A percentile compares a stretch with the other conserved stretches of the same genome.
These are phyloP conservation scores for Echeveria elegans DNA, from an alignment of 164 flowering plant genomes.

Conservation along the genomic window DNA sequence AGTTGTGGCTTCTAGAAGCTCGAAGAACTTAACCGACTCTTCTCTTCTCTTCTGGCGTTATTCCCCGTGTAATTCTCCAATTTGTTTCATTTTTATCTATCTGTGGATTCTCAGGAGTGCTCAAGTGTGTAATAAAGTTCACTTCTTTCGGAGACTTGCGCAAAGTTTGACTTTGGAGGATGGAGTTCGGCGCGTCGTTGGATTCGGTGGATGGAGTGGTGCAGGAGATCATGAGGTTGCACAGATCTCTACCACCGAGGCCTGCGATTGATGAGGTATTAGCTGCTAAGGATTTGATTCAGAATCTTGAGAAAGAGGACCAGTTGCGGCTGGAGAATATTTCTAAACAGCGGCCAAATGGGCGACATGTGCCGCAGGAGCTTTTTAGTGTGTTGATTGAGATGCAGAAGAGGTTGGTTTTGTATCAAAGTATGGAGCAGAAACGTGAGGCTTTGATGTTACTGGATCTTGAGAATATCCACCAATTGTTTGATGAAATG, in stretches of 20 bases:
- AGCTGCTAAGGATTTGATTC: conserved; percentile 43
- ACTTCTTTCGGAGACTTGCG: not conserved
- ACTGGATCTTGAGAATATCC: conserved; percentile 32
- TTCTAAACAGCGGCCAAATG: conserved; percentile 12
- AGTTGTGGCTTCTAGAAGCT: conserved; percentile 5
- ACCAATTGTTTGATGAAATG: conserved; percentile 36
- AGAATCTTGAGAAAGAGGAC: conserved; percentile 35
- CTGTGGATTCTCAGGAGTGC: too few species aligned
- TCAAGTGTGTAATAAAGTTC: too few species aligned
- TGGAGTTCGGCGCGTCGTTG: not conserved
- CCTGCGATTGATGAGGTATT: conserved; percentile 58
- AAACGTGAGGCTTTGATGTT: conserved; percentile 40
- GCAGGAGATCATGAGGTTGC: conserved; percentile 42
- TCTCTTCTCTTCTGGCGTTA: not conserved
- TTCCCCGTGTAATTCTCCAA: too few species aligned
- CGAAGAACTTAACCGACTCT: not conserved
- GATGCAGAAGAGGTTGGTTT: conserved; percentile 26
- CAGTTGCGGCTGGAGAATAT: conserved; percentile 38
- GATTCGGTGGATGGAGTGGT: conserved; percentile 22
- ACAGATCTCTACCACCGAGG: conserved; percentile 52
- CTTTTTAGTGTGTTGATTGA: conserved; percentile 36
- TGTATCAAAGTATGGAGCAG: conserved; percentile 42
- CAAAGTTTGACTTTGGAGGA: not conserved
- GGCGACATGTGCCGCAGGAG: conserved; percentile 42
- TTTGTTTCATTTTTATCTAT: too few species aligned